A percentile compares a stretch with the other conserved stretches of the same genome.
phyloP scores from a whole-genome alignment of 1,284 basidiomycete genomes.

The Lignosus rhinocerotis region DNA sequence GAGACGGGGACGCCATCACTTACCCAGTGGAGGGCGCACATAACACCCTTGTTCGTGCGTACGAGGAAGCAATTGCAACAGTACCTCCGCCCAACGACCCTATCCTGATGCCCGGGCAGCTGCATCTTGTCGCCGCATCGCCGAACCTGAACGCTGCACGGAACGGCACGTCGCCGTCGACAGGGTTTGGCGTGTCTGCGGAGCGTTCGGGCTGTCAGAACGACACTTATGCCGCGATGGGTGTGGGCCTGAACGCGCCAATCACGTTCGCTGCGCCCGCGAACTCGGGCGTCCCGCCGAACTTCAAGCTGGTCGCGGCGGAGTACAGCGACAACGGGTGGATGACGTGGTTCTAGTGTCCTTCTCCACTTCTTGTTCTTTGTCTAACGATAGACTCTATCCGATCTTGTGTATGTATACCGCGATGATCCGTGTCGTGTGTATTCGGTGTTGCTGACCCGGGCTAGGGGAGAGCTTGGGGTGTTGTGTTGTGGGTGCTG shows the following conservation, averaged over 20 bases:
- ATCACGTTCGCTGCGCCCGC: neutral
- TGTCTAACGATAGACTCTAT: neutral
- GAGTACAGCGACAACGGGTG: conserved; percentile 33
- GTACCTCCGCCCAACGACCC: conserved; percentile 26
- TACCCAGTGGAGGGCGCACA: conserved; percentile 31
- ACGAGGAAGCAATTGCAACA: conserved; percentile 28
- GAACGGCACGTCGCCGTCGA: conserved; percentile 7
- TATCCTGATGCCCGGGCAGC: conserved; percentile 22
- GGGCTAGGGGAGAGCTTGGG: neutral
- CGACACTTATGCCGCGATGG: conserved; percentile 14
- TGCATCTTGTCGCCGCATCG: conserved; percentile 13
- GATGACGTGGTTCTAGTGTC: conserved; percentile 34
- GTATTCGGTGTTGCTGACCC: neutral
- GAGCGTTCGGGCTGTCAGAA: conserved; percentile 22
- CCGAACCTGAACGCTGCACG: neutral
- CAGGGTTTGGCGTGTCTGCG: conserved; percentile 22
- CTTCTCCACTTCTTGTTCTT: neutral
- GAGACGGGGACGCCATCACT: conserved; percentile 12
- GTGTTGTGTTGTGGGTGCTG: neutral
- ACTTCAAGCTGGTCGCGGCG: conserved; percentile 24
- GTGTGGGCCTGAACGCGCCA: conserved; percentile 3
- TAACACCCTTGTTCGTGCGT: conserved; percentile 24
- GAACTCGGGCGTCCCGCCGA: conserved; percentile 4
- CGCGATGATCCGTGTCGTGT: neutral
- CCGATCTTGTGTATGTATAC: neutral